Conservation (phyloP, 495 filamentous ascomycete species). For the Staphylotrichum tortipilum region DNA sequence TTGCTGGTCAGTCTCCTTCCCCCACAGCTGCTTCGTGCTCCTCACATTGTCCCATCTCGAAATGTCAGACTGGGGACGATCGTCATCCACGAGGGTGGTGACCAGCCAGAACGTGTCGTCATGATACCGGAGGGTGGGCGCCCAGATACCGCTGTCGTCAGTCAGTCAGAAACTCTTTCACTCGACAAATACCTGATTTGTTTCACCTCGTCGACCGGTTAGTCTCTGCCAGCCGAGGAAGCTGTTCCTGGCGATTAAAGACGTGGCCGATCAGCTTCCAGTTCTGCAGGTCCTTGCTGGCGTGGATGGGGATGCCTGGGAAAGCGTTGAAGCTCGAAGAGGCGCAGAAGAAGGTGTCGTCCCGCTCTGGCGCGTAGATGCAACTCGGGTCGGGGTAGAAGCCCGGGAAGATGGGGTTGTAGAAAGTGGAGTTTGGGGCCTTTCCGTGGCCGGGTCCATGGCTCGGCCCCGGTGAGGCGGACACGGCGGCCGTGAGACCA, state of each 20-base stretch:
- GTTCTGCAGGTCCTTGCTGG: conserved; percentile 42
- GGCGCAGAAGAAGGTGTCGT: conserved; percentile 46
- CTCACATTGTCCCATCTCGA: conserved; percentile 36
- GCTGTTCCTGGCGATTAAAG: conserved; percentile 31
- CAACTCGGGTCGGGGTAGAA: conserved; percentile 50
- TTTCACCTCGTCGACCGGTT: conserved; percentile 34
- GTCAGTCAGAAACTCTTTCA: background rate
- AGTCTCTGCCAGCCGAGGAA: conserved; percentile 35
- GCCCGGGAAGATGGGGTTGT: conserved; percentile 47
- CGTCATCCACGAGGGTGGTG: conserved; percentile 37
- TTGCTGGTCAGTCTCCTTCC: background rate
- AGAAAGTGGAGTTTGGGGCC: conserved; percentile 26
- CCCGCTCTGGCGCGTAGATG: conserved; percentile 40
- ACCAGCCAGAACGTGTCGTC: conserved; percentile 33
- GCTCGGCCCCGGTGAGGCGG: conserved; percentile 5
- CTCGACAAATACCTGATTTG: background rate
- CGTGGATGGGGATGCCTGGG: conserved; percentile 46
- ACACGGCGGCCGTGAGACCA: conserved; percentile 2
- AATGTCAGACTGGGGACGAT: conserved; percentile 23
- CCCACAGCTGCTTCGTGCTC: background rate
- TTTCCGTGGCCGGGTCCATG: too few relatives aligned
- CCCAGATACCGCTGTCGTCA: conserved; percentile 32
- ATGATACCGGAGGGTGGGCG: conserved; percentile 32
- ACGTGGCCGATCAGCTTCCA: conserved; percentile 45
- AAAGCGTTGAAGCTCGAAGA: conserved; percentile 47